Percentiles rank a stretch among this genome's conserved stretches.
Evolutionary conservation across 192 early-diverging fungal genomes (phyloP).

Genomic region (Geosiphon pyriformis): DNA sequence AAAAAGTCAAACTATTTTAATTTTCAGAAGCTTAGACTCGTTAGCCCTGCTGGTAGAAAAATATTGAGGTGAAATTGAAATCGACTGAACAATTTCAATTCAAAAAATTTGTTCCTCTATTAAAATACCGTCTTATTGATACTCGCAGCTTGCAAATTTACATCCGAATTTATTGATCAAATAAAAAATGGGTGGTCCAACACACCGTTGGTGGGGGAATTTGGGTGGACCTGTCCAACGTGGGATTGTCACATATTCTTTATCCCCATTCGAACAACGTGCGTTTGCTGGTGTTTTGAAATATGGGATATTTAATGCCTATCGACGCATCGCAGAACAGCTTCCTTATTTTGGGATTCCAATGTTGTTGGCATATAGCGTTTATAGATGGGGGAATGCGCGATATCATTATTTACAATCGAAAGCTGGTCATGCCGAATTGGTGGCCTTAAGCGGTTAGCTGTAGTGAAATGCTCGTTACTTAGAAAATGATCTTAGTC

Average conservation of each 20-base stretch:
- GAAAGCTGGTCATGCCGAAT: conserved; percentile 21
- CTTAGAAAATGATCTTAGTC: too few species aligned
- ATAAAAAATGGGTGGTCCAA: not conserved
- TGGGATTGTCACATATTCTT: conserved; percentile 51
- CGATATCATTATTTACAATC: conserved; percentile 27
- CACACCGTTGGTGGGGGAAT: conserved; percentile 46
- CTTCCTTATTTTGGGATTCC: conserved; percentile 52
- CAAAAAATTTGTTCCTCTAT: too few species aligned
- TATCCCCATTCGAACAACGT: conserved; percentile 61
- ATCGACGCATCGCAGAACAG: conserved; percentile 50
- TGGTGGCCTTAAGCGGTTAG: not conserved
- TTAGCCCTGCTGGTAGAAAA: too few species aligned
- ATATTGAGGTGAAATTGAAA: too few species aligned
- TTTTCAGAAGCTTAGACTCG: too few species aligned
- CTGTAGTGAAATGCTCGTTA: not conserved
- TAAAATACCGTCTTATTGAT: too few species aligned
- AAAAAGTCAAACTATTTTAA: too few species aligned
- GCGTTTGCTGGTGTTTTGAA: conserved; percentile 53
- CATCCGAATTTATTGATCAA: too few species aligned
- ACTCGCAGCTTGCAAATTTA: too few species aligned
- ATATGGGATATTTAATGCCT: conserved; percentile 58
- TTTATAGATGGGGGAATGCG: conserved; percentile 44
- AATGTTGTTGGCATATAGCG: conserved; percentile 38
- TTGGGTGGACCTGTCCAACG: conserved; percentile 53
- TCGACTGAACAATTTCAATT: too few species aligned